Percentiles rank a stretch among this genome's conserved stretches.
Evolutionary conservation across 2,329 filamentous ascomycete species (phyloP).

Genomic region (Cryphonectria radicalis): DNA sequence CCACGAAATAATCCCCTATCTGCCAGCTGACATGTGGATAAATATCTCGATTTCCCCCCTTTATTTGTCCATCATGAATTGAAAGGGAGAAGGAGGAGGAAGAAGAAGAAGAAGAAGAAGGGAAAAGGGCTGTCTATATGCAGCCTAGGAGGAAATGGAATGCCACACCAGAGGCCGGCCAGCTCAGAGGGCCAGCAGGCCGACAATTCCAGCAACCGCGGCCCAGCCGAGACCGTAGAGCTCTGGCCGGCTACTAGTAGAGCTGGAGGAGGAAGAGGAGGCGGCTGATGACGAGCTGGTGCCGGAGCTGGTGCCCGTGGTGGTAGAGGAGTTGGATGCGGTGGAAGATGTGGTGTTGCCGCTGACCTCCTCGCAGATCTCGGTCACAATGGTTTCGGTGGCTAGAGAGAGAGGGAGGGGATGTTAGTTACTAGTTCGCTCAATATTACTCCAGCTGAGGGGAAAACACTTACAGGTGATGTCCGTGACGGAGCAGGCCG

Average conservation of each 20-base stretch:
- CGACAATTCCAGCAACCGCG: slow-evolving; percentile 21
- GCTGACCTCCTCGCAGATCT: slow-evolving; percentile 25
- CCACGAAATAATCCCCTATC: neutral
- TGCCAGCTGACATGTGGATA: slow-evolving; percentile 2
- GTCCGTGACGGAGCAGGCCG: slow-evolving; percentile 22
- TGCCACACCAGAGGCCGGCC: slow-evolving; percentile 1
- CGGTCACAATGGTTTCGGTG: slow-evolving; percentile 18
- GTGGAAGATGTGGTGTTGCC: slow-evolving; percentile 8
- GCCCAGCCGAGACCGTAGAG: slow-evolving; percentile 27
- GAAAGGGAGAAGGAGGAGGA: too few species aligned
- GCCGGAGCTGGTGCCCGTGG: neutral
- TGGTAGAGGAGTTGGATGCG: slow-evolving; percentile 9
- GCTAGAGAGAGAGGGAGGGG: neutral
- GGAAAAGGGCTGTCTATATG: neutral
- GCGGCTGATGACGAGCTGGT: slow-evolving; percentile 12
- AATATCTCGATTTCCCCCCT: neutral
- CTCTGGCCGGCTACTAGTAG: slow-evolving; percentile 19
- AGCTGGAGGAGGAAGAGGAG: slow-evolving; percentile 13
- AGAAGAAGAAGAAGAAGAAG: too few species aligned
- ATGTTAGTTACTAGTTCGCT: neutral
- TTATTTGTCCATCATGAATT: neutral
- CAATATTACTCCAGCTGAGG: neutral
- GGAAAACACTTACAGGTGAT: slow-evolving; percentile 24
- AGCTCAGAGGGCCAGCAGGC: slow-evolving; percentile 19
- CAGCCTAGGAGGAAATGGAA: neutral